These are phyloP conservation scores for Leccinum boreale DNA, from an alignment of 768 basidiomycete species.

Conservation along the genomic window DNA sequence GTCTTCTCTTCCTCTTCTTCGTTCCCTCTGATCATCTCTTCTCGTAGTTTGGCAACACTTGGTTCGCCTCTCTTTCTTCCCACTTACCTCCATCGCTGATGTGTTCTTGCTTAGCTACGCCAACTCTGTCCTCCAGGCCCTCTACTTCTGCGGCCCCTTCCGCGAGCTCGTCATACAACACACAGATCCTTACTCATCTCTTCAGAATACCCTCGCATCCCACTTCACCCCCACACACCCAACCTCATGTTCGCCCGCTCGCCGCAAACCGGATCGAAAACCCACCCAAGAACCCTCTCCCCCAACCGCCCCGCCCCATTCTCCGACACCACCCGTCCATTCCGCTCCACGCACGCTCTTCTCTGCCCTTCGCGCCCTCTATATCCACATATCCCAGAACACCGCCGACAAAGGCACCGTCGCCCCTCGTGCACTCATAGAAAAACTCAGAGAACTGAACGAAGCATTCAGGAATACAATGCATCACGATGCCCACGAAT, in stretches of 20 bases:
- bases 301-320: constrained; percentile 24
- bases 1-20: background rate
- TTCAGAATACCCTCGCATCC: constrained; percentile 33
- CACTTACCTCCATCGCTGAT: constrained; percentile 16
- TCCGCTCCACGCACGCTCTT: constrained; percentile 73
- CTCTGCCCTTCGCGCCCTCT: constrained; percentile 91
- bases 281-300: constrained; percentile 34
- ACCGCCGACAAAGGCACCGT: constrained; percentile 80
- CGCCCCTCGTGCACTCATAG: constrained; percentile 86
- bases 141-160: constrained; percentile 95
- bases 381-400: constrained; percentile 75
- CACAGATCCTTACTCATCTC: constrained; percentile 45
- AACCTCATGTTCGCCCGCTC: constrained; percentile 35
- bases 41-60: constrained; percentile 90
- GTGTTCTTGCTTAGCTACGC: constrained; percentile 64
- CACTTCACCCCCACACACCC: constrained; percentile 19
- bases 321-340: constrained; percentile 47
- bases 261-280: constrained; percentile 60
- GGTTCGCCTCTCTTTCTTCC: constrained; percentile 45
- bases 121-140: constrained; percentile 96
- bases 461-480: constrained; percentile 85
- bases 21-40: constrained; percentile 9
- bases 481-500: constrained; percentile 99
- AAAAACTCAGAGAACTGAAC: constrained; percentile 91
- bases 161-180: constrained; percentile 83